Conservation (phyloP, 768 basidiomycete species). For the Leucogyrophana mollusca region DNA sequence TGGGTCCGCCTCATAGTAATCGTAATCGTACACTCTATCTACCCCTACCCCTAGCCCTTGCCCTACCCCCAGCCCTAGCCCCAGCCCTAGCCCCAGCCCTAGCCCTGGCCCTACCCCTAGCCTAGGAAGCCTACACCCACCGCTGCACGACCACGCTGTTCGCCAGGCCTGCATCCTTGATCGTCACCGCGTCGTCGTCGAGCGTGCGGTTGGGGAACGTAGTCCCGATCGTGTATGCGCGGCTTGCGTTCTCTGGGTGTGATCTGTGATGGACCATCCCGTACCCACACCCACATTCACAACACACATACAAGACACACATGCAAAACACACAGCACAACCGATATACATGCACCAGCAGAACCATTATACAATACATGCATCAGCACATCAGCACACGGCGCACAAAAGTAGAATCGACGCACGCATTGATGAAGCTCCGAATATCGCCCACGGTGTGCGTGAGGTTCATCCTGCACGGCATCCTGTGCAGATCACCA, state of each 20-base stretch:
- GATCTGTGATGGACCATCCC: constrained; percentile 44
- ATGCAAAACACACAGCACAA: too few relatives aligned
- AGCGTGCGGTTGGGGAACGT: constrained; percentile 84
- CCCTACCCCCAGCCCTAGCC: too few relatives aligned
- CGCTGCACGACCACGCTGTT: constrained; percentile 88
- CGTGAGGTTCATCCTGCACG: constrained; percentile 84
- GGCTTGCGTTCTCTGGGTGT: constrained; percentile 59
- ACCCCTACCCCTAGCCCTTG: too few relatives aligned
- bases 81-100: too few relatives aligned
- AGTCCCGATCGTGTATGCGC: constrained; percentile 77
- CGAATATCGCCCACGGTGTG: constrained; percentile 87
- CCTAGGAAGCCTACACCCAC: constrained; percentile 58
- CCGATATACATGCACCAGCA: too few relatives aligned
- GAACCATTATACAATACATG: background rate
- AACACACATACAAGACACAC: too few relatives aligned
- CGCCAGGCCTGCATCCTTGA: constrained; percentile 67
- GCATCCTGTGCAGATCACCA: constrained; percentile 54
- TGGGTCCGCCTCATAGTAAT: too few relatives aligned
- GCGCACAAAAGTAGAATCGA: constrained; percentile 12
- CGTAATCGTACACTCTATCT: too few relatives aligned
- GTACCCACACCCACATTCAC: too few relatives aligned
- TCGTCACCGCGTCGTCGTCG: constrained; percentile 61
- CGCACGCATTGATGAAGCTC: constrained; percentile 88
- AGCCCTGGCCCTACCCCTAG: too few relatives aligned
- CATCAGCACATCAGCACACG: background rate